A percentile compares a stretch with the other conserved stretches of the same genome.
phyloP scores from a whole-genome alignment of 2,329 filamentous ascomycete species.

The Ceratocystis albifundus region DNA sequence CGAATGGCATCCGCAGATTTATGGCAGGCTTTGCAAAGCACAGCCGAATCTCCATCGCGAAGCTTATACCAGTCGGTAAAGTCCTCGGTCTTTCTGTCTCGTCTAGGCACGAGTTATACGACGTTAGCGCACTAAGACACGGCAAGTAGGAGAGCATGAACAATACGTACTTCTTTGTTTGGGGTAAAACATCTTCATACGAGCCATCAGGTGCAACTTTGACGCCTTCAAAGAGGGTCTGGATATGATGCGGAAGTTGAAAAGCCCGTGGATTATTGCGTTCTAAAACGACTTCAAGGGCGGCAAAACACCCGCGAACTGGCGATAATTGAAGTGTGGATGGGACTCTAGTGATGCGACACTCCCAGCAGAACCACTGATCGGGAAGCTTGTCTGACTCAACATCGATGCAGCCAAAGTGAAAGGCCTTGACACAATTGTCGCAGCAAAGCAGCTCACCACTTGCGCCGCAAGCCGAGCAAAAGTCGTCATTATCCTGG shows the following conservation, averaged over 20 bases:
- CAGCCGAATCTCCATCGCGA: conserved; percentile 58
- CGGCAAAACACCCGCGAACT: conserved; percentile 45
- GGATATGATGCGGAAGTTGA: conserved; percentile 56
- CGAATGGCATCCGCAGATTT: conserved; percentile 50
- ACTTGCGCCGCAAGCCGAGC: conserved; percentile 70
- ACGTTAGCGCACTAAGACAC: not conserved
- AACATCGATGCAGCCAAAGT: conserved; percentile 77
- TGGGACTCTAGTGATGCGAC: conserved; percentile 37
- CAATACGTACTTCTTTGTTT: conserved; percentile 14
- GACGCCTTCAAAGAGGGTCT: conserved; percentile 70
- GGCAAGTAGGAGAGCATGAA: not conserved
- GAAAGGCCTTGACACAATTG: conserved; percentile 79
- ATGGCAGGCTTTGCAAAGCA: conserved; percentile 69
- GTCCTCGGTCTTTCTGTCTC: conserved; percentile 43
- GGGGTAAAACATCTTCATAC: conserved; percentile 56
- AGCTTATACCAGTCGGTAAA: conserved; percentile 55
- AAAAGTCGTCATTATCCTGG: conserved; percentile 79
- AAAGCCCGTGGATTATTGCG: conserved; percentile 62
- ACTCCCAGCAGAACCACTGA: conserved; percentile 78
- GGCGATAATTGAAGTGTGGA: conserved; percentile 18
- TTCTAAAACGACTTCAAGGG: conserved; percentile 53
- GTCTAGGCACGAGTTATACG: not conserved
- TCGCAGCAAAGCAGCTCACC: conserved; percentile 89
- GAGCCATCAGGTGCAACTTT: conserved; percentile 64
- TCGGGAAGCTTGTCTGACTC: conserved; percentile 55